Evolutionary conservation across 345 rosid genomes (phyloP).

Genomic region (Lepidium africanum): DNA sequence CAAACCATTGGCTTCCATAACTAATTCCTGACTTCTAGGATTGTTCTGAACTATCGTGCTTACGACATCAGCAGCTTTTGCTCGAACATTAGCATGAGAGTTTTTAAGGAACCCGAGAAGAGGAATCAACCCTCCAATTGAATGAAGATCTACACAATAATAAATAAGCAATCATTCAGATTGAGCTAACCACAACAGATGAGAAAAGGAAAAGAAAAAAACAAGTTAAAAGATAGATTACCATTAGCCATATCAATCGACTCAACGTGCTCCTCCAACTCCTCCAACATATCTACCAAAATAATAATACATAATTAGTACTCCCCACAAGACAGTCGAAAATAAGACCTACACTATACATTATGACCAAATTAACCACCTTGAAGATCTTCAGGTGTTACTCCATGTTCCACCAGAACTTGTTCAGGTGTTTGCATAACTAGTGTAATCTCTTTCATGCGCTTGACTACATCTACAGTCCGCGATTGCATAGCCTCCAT

Average conservation of each 20-base stretch:
- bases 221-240: background rate
- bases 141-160: conserved; percentile 25
- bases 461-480: conserved; percentile 65
- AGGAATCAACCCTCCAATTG: conserved; percentile 29
- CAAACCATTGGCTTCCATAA: conserved; percentile 45
- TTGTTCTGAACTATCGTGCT: conserved; percentile 93
- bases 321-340: background rate
- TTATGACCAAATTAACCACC: conserved; percentile 29
- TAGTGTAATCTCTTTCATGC: conserved; percentile 92
- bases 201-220: background rate
- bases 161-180: background rate
- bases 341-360: background rate
- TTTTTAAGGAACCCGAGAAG: conserved; percentile 25
- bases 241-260: conserved; percentile 37
- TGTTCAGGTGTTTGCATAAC: conserved; percentile 82
- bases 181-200: background rate
- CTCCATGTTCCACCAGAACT: conserved; percentile 81
- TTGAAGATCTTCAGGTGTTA: conserved; percentile 69
- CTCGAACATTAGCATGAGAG: conserved; percentile 70
- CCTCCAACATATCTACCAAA: conserved; percentile 30
- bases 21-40: conserved; percentile 61
- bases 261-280: conserved; percentile 34
- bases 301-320: background rate
- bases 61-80: conserved; percentile 93
- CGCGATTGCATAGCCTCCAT: conserved; percentile 97